Base-by-base conservation (phyloP, 202 grass and related monocot species). In the Cymbopogon flexuosus region DNA sequence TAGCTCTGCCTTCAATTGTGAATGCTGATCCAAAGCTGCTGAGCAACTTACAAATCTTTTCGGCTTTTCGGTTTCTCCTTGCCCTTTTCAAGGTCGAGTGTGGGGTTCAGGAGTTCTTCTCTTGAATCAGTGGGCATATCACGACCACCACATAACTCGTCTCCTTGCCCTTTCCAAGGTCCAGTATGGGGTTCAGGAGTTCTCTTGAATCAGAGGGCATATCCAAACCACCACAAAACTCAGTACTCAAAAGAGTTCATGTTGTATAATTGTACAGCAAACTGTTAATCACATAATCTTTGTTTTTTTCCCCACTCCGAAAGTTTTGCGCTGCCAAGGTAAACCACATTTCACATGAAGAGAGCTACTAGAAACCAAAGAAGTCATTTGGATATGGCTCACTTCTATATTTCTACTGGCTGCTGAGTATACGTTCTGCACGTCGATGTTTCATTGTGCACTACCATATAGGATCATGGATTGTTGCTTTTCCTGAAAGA, bases 221-320 rank as follows among this genome's bases (percentile, higher is more conserved):
- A 72, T 6, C 11, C 51, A 33, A 56, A 36, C 34, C 34, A 36
- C 34, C 34, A 36, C 34, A 36, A 36, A 33, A 34, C 79, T 75
- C 68, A 24, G 22, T 23, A 41, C 78, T 82, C 73, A 7, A 73
- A 27, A 68, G 73, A 82, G 73, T 57, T 77, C 13, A 37, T 83
- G 86, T 76, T 88, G 85, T 82, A 83, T 80, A 74, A 85, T 70
- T 91, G 89, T 88, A 91, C 86, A 86, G 79, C 37, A 79, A 74
- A 72, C 49, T n/a, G 39, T 69, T 58, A 33, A 41, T 82, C 40
- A 43, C 31, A 60, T 80, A 34, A 22, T 58, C n/a, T 45, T 71
- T 40, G 13, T 45, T 39, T 70, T 14, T 46, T 9, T 6, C 37
- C 62, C 1, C 11, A 37, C 14, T 33, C 16, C 0, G 6, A 9